A percentile compares a stretch with the other conserved stretches of the same genome.
These are phyloP conservation scores for Cercophora scortea DNA, from an alignment of 495 filamentous ascomycete genomes.

Conservation along the genomic window DNA sequence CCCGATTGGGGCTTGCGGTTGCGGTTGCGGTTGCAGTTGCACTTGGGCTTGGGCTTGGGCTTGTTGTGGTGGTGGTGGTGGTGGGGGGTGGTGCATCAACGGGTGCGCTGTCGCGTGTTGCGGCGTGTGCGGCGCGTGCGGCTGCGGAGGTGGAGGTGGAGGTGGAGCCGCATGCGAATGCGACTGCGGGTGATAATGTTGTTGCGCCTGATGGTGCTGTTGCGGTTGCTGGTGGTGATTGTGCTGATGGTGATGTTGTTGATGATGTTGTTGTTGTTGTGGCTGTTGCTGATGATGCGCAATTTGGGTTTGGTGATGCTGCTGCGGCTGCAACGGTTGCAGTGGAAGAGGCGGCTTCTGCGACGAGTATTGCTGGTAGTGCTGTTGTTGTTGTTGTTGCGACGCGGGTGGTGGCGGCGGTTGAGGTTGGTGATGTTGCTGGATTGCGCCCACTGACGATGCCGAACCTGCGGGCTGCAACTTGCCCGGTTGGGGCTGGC, in stretches of 20 bases:
- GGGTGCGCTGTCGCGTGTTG: background rate
- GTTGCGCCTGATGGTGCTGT: background rate
- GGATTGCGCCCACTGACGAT: background rate
- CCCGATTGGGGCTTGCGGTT: conserved; percentile 6
- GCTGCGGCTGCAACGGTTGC: background rate
- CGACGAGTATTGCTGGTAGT: background rate
- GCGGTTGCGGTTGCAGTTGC: conserved; percentile 2
- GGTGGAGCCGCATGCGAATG: conserved; percentile 1
- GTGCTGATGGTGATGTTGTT: conserved; percentile 1
- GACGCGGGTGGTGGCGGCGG: background rate
- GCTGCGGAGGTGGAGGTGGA: background rate
- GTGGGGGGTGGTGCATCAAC: background rate
- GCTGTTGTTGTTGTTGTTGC: background rate
- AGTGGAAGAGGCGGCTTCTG: conserved; percentile 1
- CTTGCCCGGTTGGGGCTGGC: conserved; percentile 12
- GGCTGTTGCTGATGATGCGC: background rate
- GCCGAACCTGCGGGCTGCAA: background rate
- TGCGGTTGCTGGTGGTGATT: background rate
- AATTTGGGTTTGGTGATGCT: background rate
- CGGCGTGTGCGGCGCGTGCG: too few relatives aligned
- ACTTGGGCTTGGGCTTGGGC: background rate
- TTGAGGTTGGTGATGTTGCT: too few relatives aligned
- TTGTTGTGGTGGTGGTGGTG: background rate
- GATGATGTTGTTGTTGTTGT: background rate
- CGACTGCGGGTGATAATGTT: background rate